Conservation (phyloP, 805 yeast genomes). For the Cyberlindnera bimundalis region DNA sequence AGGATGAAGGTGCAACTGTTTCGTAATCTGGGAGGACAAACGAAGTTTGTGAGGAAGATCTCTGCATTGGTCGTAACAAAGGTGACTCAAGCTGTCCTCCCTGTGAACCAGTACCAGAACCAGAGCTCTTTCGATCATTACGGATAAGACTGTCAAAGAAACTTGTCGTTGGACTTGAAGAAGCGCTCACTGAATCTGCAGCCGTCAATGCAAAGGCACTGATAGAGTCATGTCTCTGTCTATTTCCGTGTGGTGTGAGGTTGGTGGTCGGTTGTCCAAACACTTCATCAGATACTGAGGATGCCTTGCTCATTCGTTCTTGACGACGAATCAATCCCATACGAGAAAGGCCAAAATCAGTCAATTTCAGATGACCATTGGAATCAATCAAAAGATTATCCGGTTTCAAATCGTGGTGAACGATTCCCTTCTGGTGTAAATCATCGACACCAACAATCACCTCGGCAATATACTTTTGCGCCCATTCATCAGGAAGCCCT, state of each 20-base stretch:
- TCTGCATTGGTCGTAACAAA: conserved; percentile 41
- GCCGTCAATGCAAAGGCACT: conserved; percentile 21
- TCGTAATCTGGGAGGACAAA: conserved; percentile 55
- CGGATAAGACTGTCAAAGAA: conserved; percentile 30
- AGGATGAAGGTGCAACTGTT: conserved; percentile 11
- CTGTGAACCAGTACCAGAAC: conserved; percentile 9
- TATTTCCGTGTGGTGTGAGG: conserved; percentile 6
- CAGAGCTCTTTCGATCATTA: conserved; percentile 8
- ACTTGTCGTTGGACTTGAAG: conserved; percentile 29
- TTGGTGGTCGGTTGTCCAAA: conserved; percentile 19
- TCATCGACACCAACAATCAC: conserved; percentile 88
- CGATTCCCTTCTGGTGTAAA: conserved; percentile 81
- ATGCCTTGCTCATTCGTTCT: conserved; percentile 29
- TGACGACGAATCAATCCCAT: conserved; percentile 88
- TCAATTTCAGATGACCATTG: conserved; percentile 84
- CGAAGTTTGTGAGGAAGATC: conserved; percentile 55
- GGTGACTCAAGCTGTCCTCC: conserved; percentile 40
- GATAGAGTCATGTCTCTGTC: conserved; percentile 24
- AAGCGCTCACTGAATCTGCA: conserved; percentile 16
- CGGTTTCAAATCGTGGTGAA: conserved; percentile 94
- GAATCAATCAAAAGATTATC: conserved; percentile 86
- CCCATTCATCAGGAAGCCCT: conserved; percentile 82
- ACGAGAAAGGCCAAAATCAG: conserved; percentile 92
- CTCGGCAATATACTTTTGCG: conserved; percentile 81
- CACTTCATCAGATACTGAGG: conserved; percentile 22